These are phyloP conservation scores for Pythium volutum DNA, from an alignment of 352 stramenopile species.

Conservation along the genomic window DNA sequence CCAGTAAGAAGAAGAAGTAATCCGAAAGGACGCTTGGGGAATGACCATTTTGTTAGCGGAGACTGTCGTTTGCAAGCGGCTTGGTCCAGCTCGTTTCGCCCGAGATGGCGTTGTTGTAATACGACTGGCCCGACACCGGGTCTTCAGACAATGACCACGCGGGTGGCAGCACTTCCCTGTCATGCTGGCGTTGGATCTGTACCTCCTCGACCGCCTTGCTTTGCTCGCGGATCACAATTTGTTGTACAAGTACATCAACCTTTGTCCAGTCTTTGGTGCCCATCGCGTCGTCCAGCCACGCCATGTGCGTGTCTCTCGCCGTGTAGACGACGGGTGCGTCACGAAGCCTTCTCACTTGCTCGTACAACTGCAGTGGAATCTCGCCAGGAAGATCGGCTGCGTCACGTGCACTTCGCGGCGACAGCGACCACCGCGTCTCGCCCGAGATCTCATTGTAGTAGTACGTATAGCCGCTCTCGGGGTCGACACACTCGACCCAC, in stretches of 20 bases:
- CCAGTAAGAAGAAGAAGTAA: background rate
- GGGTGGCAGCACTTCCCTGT: constrained; percentile 15
- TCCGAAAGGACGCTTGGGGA: background rate
- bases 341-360: constrained; percentile 49
- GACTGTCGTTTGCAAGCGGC: background rate
- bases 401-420: constrained; percentile 63
- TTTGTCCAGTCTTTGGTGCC: constrained; percentile 57
- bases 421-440: constrained; percentile 84
- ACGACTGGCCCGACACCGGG: constrained; percentile 16
- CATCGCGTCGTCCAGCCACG: constrained; percentile 69
- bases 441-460: constrained; percentile 92
- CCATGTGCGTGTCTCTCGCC: constrained; percentile 55
- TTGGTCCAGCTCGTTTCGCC: constrained; percentile 38
- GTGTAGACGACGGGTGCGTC: constrained; percentile 48
- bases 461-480: constrained; percentile 78
- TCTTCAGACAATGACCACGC: constrained; percentile 18
- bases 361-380: constrained; percentile 56
- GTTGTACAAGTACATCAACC: constrained; percentile 62
- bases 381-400: constrained; percentile 42
- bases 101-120: constrained; percentile 42
- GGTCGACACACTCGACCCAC: constrained; percentile 84
- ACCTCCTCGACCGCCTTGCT: constrained; percentile 35
- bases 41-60: background rate
- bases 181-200: constrained; percentile 2
- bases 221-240: constrained; percentile 67